These are phyloP conservation scores for Camellia granthamiana DNA, from an alignment of 148 eudicot species.

Conservation along the genomic window DNA sequence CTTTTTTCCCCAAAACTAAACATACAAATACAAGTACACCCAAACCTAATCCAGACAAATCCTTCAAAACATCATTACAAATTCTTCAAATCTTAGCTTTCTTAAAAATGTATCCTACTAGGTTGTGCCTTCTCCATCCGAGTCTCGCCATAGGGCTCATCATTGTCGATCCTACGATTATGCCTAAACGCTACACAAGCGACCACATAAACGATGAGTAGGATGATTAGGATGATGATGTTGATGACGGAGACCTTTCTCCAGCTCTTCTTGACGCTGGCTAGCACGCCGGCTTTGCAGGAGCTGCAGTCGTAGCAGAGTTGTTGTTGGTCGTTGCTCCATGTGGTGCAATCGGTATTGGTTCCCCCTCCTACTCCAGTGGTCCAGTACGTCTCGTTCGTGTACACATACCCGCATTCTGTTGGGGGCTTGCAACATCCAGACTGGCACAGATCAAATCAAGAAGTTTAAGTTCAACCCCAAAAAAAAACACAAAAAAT, in stretches of 20 bases:
- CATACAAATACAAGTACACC: no score
- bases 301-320: conserved; percentile 78
- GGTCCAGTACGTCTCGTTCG: conserved; percentile 73
- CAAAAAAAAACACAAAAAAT: no score
- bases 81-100: background rate
- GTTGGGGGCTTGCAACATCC: conserved; percentile 99
- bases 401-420: conserved; percentile 65
- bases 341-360: conserved; percentile 49
- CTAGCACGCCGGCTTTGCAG: conserved; percentile 91
- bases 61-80: background rate
- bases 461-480: no score
- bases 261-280: conserved; percentile 87
- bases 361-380: conserved; percentile 37
- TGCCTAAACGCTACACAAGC: conserved; percentile 81
- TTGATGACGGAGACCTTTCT: conserved; percentile 82
- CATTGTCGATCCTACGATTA: conserved; percentile 80
- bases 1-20: no score
- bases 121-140: conserved; percentile 90
- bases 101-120: conserved; percentile 57
- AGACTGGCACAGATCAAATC: conserved; percentile 38
- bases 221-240: conserved; percentile 69
- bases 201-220: conserved; percentile 68
- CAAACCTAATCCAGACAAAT: background rate
- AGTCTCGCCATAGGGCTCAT: conserved; percentile 76
- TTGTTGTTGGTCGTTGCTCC: conserved; percentile 74